Conservation (phyloP, 2,329 filamentous ascomycete genomes). For the Xylariomycetidae sp. region DNA sequence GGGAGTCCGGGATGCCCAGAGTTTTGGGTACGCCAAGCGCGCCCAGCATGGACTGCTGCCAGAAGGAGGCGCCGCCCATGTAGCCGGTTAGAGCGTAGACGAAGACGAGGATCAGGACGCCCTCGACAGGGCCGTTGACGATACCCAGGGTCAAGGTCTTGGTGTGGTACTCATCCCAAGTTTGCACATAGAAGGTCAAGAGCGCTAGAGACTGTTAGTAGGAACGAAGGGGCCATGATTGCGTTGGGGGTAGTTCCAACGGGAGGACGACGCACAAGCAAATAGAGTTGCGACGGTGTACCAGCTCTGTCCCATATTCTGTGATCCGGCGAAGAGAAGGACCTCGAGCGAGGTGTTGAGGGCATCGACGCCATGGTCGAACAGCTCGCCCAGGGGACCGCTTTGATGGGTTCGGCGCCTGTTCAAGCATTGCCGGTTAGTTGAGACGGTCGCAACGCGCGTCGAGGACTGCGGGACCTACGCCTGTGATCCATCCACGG, state of each 20-base stretch:
- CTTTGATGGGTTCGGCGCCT: conserved; percentile 85
- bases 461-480: conserved; percentile 48
- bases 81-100: conserved; percentile 81
- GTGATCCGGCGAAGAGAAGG: conserved; percentile 82
- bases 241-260: neutral
- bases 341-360: conserved; percentile 94
- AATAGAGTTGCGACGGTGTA: conserved; percentile 78
- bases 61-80: conserved; percentile 85
- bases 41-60: conserved; percentile 75
- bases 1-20: conserved; percentile 56
- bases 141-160: conserved; percentile 89
- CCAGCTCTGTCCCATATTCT: conserved; percentile 93
- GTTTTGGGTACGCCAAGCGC: conserved; percentile 62
- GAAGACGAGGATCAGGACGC: conserved; percentile 73
- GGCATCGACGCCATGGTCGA: conserved; percentile 96
- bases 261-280: conserved; percentile 55
- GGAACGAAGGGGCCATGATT: no score
- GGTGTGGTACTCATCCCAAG: conserved; percentile 99
- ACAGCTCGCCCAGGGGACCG: conserved; percentile 89
- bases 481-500: conserved; percentile 91
- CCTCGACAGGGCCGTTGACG: conserved; percentile 91
- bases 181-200: conserved; percentile 97
- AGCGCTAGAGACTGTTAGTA: conserved; percentile 48
- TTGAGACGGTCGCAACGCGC: neutral
- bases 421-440: conserved; percentile 1